These are phyloP conservation scores for Botrytis paeoniae DNA, from an alignment of 2,329 filamentous ascomycete genomes.

Conservation along the genomic window DNA sequence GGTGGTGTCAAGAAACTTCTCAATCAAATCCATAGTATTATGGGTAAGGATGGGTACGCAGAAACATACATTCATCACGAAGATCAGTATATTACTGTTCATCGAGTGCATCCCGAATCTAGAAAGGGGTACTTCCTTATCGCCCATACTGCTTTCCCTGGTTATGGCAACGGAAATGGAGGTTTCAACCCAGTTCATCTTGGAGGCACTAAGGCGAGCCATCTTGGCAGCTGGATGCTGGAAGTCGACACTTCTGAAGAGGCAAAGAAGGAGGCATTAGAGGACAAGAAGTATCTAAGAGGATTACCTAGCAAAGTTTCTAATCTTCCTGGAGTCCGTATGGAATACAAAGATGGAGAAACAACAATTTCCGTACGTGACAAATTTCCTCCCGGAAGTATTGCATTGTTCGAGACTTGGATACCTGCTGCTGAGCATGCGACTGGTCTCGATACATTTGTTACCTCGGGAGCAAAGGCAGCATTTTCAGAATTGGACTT, in stretches of 20 bases:
- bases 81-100: slow-evolving; percentile 92
- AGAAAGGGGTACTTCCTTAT: slow-evolving; percentile 94
- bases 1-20: slow-evolving; percentile 87
- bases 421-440: slow-evolving; percentile 85
- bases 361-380: slow-evolving; percentile 78
- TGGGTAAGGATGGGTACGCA: slow-evolving; percentile 92
- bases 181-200: slow-evolving; percentile 77
- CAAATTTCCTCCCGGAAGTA: slow-evolving; percentile 87
- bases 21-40: slow-evolving; percentile 90
- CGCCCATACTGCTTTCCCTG: slow-evolving; percentile 92
- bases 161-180: slow-evolving; percentile 80
- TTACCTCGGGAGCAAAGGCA: slow-evolving; percentile 74
- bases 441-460: slow-evolving; percentile 77
- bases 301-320: slow-evolving; percentile 83
- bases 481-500: slow-evolving; percentile 75
- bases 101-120: slow-evolving; percentile 87
- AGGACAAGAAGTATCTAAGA: slow-evolving; percentile 68
- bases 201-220: slow-evolving; percentile 77
- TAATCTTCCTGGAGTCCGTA: slow-evolving; percentile 68
- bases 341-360: slow-evolving; percentile 69
- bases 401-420: slow-evolving; percentile 94
- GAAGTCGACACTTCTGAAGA: slow-evolving; percentile 79
- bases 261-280: slow-evolving; percentile 59
- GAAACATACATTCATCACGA: slow-evolving; percentile 98
- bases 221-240: slow-evolving; percentile 87